A percentile compares a stretch with the other conserved stretches of the same genome.
Evolutionary conservation across 1,284 basidiomycete genomes (phyloP).

Genomic region (Rhodotorula mucilaginosa): DNA sequence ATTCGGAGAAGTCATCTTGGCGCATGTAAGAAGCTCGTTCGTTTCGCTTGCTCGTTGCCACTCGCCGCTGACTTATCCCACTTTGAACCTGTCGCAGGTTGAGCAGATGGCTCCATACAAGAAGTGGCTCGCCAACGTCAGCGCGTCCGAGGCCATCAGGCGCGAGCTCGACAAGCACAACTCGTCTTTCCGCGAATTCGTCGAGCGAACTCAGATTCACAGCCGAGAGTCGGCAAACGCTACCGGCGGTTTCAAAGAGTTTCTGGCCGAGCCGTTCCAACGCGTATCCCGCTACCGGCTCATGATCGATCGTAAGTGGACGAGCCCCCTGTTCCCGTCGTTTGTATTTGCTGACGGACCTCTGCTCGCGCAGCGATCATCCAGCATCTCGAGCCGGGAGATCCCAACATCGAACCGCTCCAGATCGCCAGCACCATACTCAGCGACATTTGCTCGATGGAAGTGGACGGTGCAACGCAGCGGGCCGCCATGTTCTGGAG

Average conservation of each 20-base stretch:
- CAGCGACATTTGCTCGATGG: conserved; percentile 85
- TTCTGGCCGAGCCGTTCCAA: conserved; percentile 99
- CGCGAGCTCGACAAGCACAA: conserved; percentile 26
- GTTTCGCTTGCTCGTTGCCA: neutral
- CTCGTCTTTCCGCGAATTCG: conserved; percentile 29
- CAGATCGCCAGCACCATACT: conserved; percentile 84
- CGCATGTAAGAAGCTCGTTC: conserved; percentile 13
- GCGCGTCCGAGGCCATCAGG: conserved; percentile 20
- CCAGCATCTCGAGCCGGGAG: conserved; percentile 38
- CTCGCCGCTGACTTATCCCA: no score
- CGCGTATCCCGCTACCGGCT: conserved; percentile 94
- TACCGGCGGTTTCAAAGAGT: conserved; percentile 82
- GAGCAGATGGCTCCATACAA: conserved; percentile 32
- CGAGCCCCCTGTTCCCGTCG: neutral
- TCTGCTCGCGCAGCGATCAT: conserved; percentile 36
- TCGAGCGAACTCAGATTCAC: conserved; percentile 26
- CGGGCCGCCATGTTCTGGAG: conserved; percentile 85
- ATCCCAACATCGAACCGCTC: conserved; percentile 58
- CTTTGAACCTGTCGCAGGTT: conserved; percentile 11
- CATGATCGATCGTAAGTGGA: conserved; percentile 66
- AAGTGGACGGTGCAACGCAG: conserved; percentile 86
- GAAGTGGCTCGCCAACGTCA: conserved; percentile 26
- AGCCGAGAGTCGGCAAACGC: conserved; percentile 54
- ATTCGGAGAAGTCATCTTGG: conserved; percentile 31
- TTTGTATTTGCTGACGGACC: neutral